Evolutionary conservation across 352 stramenopile species (phyloP).

Genomic region (Phytophthora multivora): DNA sequence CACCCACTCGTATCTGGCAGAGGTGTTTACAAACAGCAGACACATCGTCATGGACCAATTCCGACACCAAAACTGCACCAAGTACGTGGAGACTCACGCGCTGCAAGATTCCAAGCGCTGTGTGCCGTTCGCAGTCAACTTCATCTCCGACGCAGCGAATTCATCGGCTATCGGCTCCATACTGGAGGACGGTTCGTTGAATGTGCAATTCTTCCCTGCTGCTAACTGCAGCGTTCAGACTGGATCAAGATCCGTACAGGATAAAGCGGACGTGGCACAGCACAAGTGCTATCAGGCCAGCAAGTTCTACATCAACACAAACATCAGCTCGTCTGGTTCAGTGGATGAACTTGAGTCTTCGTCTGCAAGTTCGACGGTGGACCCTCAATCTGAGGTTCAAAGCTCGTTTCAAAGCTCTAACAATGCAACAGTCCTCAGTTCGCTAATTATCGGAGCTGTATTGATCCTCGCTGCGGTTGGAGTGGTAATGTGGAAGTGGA

Average conservation of each 20-base stretch:
- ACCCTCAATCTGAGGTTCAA: slow-evolving; percentile 2
- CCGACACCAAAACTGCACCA: slow-evolving; percentile 23
- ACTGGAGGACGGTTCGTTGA: slow-evolving; percentile 21
- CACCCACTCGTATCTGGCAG: slow-evolving; percentile 11
- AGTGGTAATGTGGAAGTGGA: slow-evolving; percentile 26
- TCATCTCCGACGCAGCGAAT: slow-evolving; percentile 13
- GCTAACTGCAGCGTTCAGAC: slow-evolving; percentile 15
- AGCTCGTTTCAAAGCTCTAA: background rate
- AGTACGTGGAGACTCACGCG: slow-evolving; percentile 27
- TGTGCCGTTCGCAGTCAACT: slow-evolving; percentile 27
- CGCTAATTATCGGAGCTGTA: slow-evolving; percentile 1
- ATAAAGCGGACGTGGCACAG: slow-evolving; percentile 7
- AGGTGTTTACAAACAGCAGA: slow-evolving; percentile 13
- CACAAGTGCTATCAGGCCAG: slow-evolving; percentile 30
- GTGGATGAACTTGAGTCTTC: background rate
- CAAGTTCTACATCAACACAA: slow-evolving; percentile 28
- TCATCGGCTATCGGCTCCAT: slow-evolving; percentile 22
- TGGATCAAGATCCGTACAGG: background rate
- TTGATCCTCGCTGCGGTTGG: slow-evolving; percentile 18
- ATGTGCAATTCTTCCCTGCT: slow-evolving; percentile 23
- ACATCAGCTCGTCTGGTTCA: background rate
- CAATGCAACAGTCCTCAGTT: slow-evolving; percentile 3
- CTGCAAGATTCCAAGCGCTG: slow-evolving; percentile 26
- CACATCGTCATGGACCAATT: slow-evolving; percentile 38
- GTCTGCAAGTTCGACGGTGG: slow-evolving; percentile 6